phyloP scores from a whole-genome alignment of 176 grass and related monocot species.

The Pontederia crassipes region DNA sequence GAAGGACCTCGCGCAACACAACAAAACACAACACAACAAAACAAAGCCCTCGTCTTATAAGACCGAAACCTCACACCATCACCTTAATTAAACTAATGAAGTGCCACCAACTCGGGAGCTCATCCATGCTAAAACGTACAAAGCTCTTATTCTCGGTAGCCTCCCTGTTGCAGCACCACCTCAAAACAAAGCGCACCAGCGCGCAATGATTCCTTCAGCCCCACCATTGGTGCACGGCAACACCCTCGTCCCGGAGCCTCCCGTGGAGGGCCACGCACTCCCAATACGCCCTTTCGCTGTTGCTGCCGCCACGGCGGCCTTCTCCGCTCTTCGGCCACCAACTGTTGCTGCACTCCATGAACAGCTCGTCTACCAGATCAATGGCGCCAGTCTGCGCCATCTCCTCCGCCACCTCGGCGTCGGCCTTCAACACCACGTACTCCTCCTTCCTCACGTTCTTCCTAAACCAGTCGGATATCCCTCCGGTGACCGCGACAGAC shows the following conservation, averaged over 20 bases:
- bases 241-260: constrained; percentile 23
- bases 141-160: not conserved
- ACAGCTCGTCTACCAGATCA: constrained; percentile 10
- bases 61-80: too few species aligned
- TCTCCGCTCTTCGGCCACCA: constrained; percentile 6
- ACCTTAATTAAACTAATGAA: too few species aligned
- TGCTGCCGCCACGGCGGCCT: too few species aligned
- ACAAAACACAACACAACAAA: too few species aligned
- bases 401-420: constrained; percentile 9
- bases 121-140: not conserved
- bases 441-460: constrained; percentile 25
- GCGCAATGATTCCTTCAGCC: constrained; percentile 9
- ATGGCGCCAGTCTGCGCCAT: not conserved
- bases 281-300: constrained; percentile 10
- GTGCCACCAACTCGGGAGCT: too few species aligned
- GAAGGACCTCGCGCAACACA: too few species aligned
- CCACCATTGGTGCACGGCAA: constrained; percentile 34
- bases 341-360: not conserved
- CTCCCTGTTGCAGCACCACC: too few species aligned
- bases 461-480: constrained; percentile 22
- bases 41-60: too few species aligned
- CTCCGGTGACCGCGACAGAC: not conserved
- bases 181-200: too few species aligned
- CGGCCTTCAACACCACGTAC: constrained; percentile 34
- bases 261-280: constrained; percentile 31